Base-by-base conservation (phyloP, 2,329 filamentous ascomycete genomes). In the Penicillium sp. region DNA sequence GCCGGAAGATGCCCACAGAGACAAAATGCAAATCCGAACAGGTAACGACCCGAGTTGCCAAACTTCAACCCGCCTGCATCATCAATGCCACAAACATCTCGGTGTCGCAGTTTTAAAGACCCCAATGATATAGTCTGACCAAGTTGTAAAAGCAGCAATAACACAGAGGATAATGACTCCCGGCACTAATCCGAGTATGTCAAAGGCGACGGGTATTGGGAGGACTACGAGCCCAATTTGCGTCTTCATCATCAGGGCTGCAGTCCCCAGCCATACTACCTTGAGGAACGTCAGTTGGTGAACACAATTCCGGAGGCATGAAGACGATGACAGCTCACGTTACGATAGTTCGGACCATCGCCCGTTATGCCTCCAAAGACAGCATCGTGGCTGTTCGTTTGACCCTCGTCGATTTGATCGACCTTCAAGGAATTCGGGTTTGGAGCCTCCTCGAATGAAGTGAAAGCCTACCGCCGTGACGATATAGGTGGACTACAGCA, bases 71-170 rank as follows among this genome's bases (percentile, higher is more conserved):
- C 72, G 15, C 84, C 84, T 0, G 82, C 83, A 62, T 86, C 84
- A 43, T 84, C 83, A 73, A 86, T 85, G 54, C 81, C 81, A 65
- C 86, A 84, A 3, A 86, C 83, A 60, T 84, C 77, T 0, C 81
- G 80, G 65, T 85, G 83, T 14, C 76, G 73, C 35, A 84, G 63
- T 66, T 86, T 86, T 73, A 86, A 86, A 3, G 20, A 55, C 50
- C 1, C 66, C 81, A 11, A 83, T 73, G 25, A 82, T 79, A 61
- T 80, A 82, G 54, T 76, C 73, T 2, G 79, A 81, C 81, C 81
- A 83, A 2, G 78, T 79, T 0, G 81, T 82, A 62, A 83, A 81
- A 20, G 34, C 59, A 1, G 72, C 77, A 31, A 83, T 75, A 2
- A 65, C 57, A 3, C 75, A 41, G 6, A 84, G 71, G 28, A 75